Conservation (phyloP, 2,329 filamentous ascomycete species). For the Colletotrichum tanaceti region DNA sequence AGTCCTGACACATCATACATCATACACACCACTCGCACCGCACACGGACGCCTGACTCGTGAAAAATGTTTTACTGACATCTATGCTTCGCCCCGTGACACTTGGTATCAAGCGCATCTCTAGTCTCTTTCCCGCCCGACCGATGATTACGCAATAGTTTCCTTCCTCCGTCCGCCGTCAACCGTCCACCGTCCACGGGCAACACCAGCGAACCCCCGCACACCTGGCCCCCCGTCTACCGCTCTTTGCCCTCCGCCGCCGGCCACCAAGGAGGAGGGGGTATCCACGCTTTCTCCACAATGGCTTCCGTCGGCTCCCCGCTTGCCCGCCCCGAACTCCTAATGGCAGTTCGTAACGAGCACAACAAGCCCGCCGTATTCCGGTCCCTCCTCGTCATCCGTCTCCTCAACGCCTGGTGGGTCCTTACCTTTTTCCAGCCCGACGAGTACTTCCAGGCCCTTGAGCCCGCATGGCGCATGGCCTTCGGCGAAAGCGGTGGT, state of each 20-base stretch:
- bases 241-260: constrained; percentile 9
- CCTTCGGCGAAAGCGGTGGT: constrained; percentile 80
- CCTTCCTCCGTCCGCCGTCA: constrained; percentile 17
- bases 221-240: background rate
- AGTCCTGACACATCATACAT: background rate
- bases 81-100: background rate
- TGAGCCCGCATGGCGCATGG: constrained; percentile 91
- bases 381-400: constrained; percentile 72
- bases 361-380: constrained; percentile 46
- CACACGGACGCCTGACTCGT: constrained; percentile 9
- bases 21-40: background rate
- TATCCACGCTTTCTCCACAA: constrained; percentile 29
- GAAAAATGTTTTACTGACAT: background rate
- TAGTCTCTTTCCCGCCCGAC: constrained; percentile 11
- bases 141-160: constrained; percentile 40
- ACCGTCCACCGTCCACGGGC: background rate
- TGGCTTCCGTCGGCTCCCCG: constrained; percentile 43
- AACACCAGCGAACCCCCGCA: background rate
- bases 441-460: constrained; percentile 98
- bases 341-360: constrained; percentile 43
- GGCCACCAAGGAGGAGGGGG: constrained; percentile 11
- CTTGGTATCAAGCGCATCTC: background rate
- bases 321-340: constrained; percentile 40
- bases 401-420: constrained; percentile 79
- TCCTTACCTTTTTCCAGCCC: constrained; percentile 95